These are phyloP conservation scores for Coffea eugenioides DNA, from an alignment of 257 asterid genomes.

Conservation along the genomic window DNA sequence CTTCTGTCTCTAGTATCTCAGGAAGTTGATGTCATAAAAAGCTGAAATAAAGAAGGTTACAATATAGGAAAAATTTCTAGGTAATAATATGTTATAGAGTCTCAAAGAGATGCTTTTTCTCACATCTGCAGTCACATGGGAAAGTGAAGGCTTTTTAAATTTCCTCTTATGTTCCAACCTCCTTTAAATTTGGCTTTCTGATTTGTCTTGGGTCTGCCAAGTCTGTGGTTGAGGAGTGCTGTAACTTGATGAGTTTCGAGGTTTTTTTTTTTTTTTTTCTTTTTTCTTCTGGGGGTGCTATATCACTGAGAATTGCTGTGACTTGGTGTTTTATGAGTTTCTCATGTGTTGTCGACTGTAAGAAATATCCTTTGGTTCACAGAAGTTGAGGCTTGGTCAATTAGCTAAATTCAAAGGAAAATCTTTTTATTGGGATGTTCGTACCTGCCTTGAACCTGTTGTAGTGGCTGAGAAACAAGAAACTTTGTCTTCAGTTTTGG, in stretches of 20 bases:
- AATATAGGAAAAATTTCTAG: neutral
- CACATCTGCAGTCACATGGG: neutral
- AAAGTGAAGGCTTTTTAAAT: neutral
- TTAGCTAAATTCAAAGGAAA: neutral
- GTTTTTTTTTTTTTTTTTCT: neutral
- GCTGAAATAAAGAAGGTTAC: neutral
- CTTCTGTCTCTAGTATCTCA: neutral
- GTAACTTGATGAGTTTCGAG: neutral
- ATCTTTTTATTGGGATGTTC: neutral
- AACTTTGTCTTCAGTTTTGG: neutral
- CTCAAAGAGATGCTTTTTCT: neutral
- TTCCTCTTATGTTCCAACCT: neutral
- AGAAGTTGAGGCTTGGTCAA: neutral
- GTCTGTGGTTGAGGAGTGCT: neutral
- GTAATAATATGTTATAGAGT: too few relatives aligned
- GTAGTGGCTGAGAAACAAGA: neutral
- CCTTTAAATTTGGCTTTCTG: neutral
- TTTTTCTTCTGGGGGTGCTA: neutral
- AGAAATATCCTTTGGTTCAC: neutral
- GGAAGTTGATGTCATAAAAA: neutral
- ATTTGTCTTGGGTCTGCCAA: too few relatives aligned
- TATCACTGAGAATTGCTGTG: neutral
- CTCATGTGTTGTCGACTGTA: neutral
- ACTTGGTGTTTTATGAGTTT: neutral
- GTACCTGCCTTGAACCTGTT: neutral